Conservation (phyloP, 2,329 filamentous ascomycete genomes). For the Falciphora oryzae region DNA sequence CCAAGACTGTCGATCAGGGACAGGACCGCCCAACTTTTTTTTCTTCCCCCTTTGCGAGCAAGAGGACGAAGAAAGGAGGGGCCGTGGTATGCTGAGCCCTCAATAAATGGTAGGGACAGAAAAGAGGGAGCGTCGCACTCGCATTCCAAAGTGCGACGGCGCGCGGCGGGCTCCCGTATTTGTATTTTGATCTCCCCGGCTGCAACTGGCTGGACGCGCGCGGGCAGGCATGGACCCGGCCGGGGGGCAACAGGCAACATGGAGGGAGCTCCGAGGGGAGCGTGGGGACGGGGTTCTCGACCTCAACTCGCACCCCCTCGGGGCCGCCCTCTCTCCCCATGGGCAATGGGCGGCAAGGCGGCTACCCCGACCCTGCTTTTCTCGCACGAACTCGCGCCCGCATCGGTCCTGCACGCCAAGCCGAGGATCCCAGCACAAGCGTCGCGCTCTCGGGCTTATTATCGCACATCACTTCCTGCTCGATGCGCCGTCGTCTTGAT, state of each 20-base stretch:
- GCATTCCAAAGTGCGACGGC: background rate
- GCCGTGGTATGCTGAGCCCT: no score
- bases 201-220: background rate
- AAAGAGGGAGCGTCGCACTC: background rate
- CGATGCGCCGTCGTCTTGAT: background rate
- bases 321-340: background rate
- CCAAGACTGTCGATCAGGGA: background rate
- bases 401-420: constrained; percentile 2
- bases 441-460: constrained; percentile 2
- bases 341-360: no score
- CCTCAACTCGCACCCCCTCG: no score
- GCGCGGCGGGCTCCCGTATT: background rate
- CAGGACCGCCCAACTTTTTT: background rate
- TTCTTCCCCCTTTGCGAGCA: background rate
- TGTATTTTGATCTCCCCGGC: background rate
- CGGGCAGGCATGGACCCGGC: no score
- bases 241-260: background rate
- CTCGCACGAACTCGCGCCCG: background rate
- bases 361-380: background rate
- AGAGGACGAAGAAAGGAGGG: background rate
- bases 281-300: background rate
- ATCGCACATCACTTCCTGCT: background rate
- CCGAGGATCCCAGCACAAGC: background rate
- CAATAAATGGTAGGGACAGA: background rate
- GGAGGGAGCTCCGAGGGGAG: background rate